Base-by-base conservation (phyloP, 257 asterid species). In the Osmanthus fragrans region DNA sequence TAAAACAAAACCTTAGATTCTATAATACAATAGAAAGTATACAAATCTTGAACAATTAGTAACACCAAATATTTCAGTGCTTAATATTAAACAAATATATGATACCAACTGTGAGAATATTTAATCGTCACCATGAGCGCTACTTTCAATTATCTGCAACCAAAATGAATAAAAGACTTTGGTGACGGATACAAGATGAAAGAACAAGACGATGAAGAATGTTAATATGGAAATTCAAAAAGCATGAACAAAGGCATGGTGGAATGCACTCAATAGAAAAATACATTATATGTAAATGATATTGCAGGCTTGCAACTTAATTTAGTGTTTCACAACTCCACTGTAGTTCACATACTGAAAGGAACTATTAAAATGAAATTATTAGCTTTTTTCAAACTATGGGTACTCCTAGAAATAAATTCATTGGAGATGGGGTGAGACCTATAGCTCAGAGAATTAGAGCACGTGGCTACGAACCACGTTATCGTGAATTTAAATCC, bases 51-150 rank as follows among this genome's bases (percentile, higher is more conserved):
- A 18, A 80, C 60, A 33, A 81, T 49, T 40, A 68, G 39, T 42
- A 65, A 42, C 34, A 66, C 77, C 68, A 73, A 67, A 71, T 18
- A 58, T 42, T 66, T 21, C 75, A 32, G 65, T 73, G 74, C 73
- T 49, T 74, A 77, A 80, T 54, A 75, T 73, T 19, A 63, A 58
- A 75, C 34, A 77, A 64, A 67, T 77, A 75, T 58, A 77, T 88
- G n/a, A 42, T 96, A 96, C 99, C 91, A 96, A 88, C 83, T 96
- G 99, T 18, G 98, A 96, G 85, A 92, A 96, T 81, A 88, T 91
- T 81, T 96, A 96, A 75, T 96, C 97, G 69, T 96, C 99, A 13
- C 92, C 99, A 76, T 89, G 94, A 33, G 91, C 93, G 82, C 99
- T 93, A 86, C 99, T 96, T 88, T 96, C 99, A 25, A 93, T 86